Conservation (phyloP, 1,284 basidiomycete species). For the Lentinus polychrous region DNA sequence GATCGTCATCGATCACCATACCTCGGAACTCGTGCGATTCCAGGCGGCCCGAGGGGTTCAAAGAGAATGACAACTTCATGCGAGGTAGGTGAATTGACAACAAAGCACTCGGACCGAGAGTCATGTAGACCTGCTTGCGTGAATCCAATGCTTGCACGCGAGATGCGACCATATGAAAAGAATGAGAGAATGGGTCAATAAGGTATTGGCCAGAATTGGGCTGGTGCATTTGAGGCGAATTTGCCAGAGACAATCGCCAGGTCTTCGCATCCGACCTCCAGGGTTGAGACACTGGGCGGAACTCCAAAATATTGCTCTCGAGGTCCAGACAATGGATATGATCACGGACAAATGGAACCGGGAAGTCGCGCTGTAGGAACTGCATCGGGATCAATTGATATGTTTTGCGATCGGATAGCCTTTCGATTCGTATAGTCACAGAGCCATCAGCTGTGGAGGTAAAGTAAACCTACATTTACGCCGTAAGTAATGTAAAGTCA, state of each 20-base stretch:
- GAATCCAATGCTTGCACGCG: not conserved
- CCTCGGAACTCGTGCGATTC: constrained; percentile 30
- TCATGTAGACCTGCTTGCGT: not conserved
- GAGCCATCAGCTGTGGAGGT: too few relatives aligned
- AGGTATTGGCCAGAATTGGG: not conserved
- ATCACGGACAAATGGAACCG: not conserved
- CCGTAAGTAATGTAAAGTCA: too few relatives aligned
- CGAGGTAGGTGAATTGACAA: constrained; percentile 24
- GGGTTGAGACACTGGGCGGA: not conserved
- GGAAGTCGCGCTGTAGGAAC: not conserved
- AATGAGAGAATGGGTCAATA: not conserved
- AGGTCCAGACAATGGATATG: not conserved
- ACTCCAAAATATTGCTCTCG: not conserved
- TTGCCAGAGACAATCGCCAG: not conserved
- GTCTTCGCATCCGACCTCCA: constrained; percentile 1
- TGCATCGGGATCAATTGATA: not conserved
- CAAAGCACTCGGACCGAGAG: not conserved
- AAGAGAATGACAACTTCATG: constrained; percentile 31
- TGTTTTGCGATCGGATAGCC: too few relatives aligned
- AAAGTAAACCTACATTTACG: too few relatives aligned
- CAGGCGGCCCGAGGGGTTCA: constrained; percentile 20
- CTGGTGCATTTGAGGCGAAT: not conserved
- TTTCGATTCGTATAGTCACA: too few relatives aligned
- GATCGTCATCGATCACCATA: constrained; percentile 28
- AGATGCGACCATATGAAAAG: not conserved